Base-by-base conservation (phyloP, 805 yeast genomes). In the Metschnikowia gelsemii region DNA sequence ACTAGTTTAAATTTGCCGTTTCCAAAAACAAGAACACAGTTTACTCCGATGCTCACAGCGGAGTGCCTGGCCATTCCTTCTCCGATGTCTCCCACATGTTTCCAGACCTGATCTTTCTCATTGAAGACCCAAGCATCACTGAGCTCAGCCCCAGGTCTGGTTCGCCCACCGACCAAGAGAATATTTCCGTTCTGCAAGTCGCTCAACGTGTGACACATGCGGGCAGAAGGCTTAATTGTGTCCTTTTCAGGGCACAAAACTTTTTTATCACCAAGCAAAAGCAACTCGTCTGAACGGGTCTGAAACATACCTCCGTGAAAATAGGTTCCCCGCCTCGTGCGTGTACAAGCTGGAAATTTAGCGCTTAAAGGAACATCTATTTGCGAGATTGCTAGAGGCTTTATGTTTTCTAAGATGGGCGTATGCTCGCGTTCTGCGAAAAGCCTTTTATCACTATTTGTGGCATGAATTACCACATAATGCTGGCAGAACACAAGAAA, bases 401-500 rank as follows among this genome's bases (percentile, higher is more conserved):
- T 19, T 7, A 31, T 27, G 7, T 2, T 19, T 9, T 11, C 23
- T 6, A 41, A 20, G 2, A 2, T 11, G 3, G 26, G 23, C 4
- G 19, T 3, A 4, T 19, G 32, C 1, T 23, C 9, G 9, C 12
- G n/a, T 5, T 20, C 13, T 11, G 22, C 6, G 17, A 31, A 39
- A 5, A 33, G 31, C 8, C 2, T 5, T 4, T 28, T 31, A 5
- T 18, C 36, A 12, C 52, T 50, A 50, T 75, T 78, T 0, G 81
- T 71, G 9, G 87, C 87, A 59, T 83, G 89, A 2, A 82, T 66
- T 28, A 83, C 68, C 26, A 80, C 66, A 54, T 86, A 87, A 57
- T 86, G 93, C 52, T 84, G 91, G 43, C 87, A 78, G 54, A 84
- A 86, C 11, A 83, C 55, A 21, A 80, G 72, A 48, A 86, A 85